Evolutionary conservation across 495 filamentous ascomycete genomes (phyloP).

Genomic region (Aspergillus sclerotioniger): DNA sequence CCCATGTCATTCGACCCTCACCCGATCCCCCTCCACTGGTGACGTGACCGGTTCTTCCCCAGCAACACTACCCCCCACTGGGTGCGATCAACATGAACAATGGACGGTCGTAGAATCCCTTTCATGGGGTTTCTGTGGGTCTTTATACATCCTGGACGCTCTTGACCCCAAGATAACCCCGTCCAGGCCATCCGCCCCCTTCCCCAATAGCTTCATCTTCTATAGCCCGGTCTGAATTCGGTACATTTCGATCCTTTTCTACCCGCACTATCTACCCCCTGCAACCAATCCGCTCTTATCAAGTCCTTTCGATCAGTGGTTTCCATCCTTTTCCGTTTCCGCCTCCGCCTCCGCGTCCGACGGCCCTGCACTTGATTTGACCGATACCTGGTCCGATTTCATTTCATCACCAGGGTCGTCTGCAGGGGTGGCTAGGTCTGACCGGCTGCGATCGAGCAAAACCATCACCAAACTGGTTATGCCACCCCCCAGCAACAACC

Average conservation of each 20-base stretch:
- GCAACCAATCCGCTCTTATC: not conserved
- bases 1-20: not conserved
- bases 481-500: conserved; percentile 45
- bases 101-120: not conserved
- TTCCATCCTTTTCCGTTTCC: not conserved
- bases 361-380: not conserved
- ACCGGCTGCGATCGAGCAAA: conserved; percentile 22
- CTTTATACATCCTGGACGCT: not conserved
- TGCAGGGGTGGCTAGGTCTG: not conserved
- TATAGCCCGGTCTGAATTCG: not conserved
- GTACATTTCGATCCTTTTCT: not conserved
- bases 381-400: not conserved
- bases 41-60: not conserved
- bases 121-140: not conserved
- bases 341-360: not conserved
- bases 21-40: not conserved
- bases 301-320: not conserved
- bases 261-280: not conserved
- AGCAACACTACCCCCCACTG: not conserved
- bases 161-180: not conserved
- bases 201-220: not conserved
- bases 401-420: conserved; percentile 1
- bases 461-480: conserved; percentile 27
- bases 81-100: not conserved
- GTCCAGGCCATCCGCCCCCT: not conserved